phyloP scores from a whole-genome alignment of 257 asterid genomes.

The Salvia splendens region DNA sequence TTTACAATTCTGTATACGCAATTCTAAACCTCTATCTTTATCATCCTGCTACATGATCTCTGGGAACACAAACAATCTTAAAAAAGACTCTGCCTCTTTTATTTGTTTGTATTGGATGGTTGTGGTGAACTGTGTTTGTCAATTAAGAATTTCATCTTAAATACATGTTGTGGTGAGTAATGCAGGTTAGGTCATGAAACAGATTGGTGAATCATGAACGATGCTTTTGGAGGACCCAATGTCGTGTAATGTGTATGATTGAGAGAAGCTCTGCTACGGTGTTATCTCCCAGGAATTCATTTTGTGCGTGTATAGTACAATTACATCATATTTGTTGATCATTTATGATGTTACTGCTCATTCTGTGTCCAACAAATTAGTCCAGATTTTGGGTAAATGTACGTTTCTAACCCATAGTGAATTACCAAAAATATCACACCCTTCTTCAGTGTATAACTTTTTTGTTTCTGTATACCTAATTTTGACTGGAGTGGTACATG shows the following conservation, averaged over 20 bases:
- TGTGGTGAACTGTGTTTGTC: background rate
- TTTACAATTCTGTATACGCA: background rate
- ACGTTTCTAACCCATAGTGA: background rate
- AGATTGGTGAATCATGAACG: background rate
- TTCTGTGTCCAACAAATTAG: background rate
- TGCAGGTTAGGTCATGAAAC: slow-evolving; percentile 11
- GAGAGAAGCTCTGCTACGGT: slow-evolving; percentile 2
- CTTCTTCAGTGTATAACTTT: too few species aligned
- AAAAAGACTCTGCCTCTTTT: too few species aligned
- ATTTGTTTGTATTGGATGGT: background rate
- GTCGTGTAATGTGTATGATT: slow-evolving; percentile 9
- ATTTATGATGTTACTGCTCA: background rate
- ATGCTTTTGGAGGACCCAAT: background rate
- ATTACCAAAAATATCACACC: too few species aligned
- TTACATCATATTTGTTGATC: slow-evolving; percentile 10
- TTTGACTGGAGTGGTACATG: too few species aligned
- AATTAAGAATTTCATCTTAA: background rate
- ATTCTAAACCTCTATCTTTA: background rate
- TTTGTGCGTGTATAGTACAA: slow-evolving; percentile 16
- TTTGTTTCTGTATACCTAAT: too few species aligned
- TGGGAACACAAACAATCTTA: background rate
- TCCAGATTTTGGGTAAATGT: background rate
- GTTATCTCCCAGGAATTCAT: background rate
- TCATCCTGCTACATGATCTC: background rate
- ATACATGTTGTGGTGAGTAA: background rate